Evolutionary conservation across 352 stramenopile species (phyloP).

Genomic region (Chloridella minuta): DNA sequence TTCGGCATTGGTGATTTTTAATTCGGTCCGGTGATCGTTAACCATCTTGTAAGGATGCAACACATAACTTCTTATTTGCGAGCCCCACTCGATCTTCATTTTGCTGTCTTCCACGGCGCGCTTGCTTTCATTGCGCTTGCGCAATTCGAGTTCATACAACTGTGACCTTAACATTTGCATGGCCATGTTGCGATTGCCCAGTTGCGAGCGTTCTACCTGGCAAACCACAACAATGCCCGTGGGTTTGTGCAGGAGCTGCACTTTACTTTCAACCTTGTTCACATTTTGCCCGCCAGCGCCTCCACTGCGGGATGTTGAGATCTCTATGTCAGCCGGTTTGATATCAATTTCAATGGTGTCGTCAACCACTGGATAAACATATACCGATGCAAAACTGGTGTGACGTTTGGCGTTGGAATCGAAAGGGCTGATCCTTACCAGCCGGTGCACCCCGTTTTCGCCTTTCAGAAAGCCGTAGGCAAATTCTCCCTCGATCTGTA

Average conservation of each 20-base stretch:
- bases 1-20: conserved; percentile 41
- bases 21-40: conserved; percentile 65
- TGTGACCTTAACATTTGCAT: conserved; percentile 66
- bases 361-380: no score
- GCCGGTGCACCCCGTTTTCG: conserved; percentile 78
- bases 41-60: conserved; percentile 90
- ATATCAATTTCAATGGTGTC: background rate
- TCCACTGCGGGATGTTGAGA: background rate
- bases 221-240: conserved; percentile 49
- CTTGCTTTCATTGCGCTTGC: no score
- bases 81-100: conserved; percentile 18
- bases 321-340: background rate
- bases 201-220: conserved; percentile 71
- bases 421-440: conserved; percentile 21
- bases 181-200: conserved; percentile 89
- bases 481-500: conserved; percentile 29
- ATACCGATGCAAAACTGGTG: no score
- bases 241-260: conserved; percentile 76
- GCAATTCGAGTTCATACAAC: no score
- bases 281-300: conserved; percentile 67
- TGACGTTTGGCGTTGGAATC: no score
- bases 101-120: no score
- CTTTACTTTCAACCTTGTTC: conserved; percentile 91
- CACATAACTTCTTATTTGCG: conserved; percentile 78
- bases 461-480: conserved; percentile 90